A percentile compares a stretch with the other conserved stretches of the same genome.
phyloP scores from a whole-genome alignment of 352 stramenopile species.

The Phytopythium litorale region DNA sequence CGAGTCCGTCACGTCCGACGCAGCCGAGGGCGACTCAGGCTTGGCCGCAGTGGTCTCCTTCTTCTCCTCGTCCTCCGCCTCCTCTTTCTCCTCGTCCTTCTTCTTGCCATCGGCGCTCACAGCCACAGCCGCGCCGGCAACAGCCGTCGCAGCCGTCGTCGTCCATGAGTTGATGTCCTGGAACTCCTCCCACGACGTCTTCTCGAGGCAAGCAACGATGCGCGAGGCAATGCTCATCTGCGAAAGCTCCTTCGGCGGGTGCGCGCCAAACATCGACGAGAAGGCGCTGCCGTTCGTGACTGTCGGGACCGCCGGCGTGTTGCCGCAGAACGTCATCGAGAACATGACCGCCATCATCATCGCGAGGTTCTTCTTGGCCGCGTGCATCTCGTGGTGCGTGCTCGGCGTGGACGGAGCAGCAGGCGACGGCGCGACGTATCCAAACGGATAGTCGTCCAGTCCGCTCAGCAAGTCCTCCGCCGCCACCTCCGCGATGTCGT shows the following conservation, averaged over 20 bases:
- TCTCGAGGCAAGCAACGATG: conserved; percentile 83
- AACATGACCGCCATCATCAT: conserved; percentile 91
- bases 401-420: conserved; percentile 13
- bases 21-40: conserved; percentile 47
- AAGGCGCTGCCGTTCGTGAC: conserved; percentile 74
- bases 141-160: conserved; percentile 29
- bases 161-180: conserved; percentile 78
- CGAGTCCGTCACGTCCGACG: conserved; percentile 70
- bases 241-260: conserved; percentile 72
- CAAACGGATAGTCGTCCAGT: conserved; percentile 63
- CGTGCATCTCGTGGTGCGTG: conserved; percentile 70
- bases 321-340: conserved; percentile 80
- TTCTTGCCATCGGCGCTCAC: conserved; percentile 31
- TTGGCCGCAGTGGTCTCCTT: conserved; percentile 7
- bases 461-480: conserved; percentile 72
- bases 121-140: conserved; percentile 24
- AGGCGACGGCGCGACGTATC: conserved; percentile 11
- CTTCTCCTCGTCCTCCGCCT: conserved; percentile 16
- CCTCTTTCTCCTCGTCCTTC: conserved; percentile 16
- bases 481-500: conserved; percentile 52
- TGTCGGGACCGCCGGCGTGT: conserved; percentile 67
- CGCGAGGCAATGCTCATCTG: conserved; percentile 86
- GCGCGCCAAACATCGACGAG: conserved; percentile 75
- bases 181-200: conserved; percentile 88
- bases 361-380: conserved; percentile 85